Conservation (phyloP, 75 land plant species). For the Selaginella tamariscina region DNA sequence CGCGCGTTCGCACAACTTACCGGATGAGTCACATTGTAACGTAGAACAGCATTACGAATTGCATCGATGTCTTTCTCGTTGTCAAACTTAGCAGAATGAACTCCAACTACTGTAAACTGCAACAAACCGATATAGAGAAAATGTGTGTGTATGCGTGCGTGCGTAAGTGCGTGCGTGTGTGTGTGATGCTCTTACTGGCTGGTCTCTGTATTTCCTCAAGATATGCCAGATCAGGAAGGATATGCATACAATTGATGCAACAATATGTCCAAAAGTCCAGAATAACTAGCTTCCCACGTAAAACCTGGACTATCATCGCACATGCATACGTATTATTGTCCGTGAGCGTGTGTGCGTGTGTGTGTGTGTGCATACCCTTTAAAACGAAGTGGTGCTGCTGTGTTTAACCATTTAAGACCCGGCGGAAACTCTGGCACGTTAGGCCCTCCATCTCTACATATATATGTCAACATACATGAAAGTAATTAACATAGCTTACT, state of each 20-base stretch:
- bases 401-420: conserved; percentile 84
- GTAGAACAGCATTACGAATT: conserved; percentile 75
- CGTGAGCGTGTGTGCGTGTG: background rate
- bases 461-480: conserved; percentile 3
- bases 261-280: conserved; percentile 99
- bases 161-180: background rate
- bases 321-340: background rate
- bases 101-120: conserved; percentile 86
- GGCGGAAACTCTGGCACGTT: conserved; percentile 79
- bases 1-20: too few relatives aligned
- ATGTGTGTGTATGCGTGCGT: too few relatives aligned
- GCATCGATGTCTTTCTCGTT: conserved; percentile 84
- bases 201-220: conserved; percentile 63
- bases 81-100: conserved; percentile 89
- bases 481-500: conserved; percentile 24
- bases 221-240: conserved; percentile 84
- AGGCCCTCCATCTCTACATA: conserved; percentile 42
- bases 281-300: conserved; percentile 82
- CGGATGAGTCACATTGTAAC: conserved; percentile 66
- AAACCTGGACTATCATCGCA: conserved; percentile 36
- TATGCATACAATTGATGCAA: conserved; percentile 98
- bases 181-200: conserved; percentile 42
- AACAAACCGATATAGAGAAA: background rate
- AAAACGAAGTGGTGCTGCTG: conserved; percentile 66
- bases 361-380: conserved; percentile 36